Base-by-base conservation (phyloP, 2,329 filamentous ascomycete genomes). In the Fusarium subtropicale region DNA sequence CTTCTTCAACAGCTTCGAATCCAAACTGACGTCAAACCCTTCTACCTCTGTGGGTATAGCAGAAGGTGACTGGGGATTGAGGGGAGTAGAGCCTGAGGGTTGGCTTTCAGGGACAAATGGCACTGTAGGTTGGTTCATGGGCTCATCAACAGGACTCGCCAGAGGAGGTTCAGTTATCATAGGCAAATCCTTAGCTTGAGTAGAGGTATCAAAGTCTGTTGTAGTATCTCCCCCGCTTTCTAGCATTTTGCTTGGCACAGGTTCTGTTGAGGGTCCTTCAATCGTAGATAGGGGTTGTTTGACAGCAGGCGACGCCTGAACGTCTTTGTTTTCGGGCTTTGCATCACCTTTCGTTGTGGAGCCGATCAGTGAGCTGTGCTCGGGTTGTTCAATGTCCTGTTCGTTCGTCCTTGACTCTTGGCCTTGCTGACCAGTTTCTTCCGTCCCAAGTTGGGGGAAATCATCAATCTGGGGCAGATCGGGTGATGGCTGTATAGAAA, bases 1-100 rank as follows among this genome's bases (percentile, higher is more conserved):
- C 57, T 80, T 78, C 60, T 76, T 79, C 20, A 71, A 71, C 60
- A 73, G 75, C 60, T 77, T 76, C 7, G 64, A 44, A 18, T 65
- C 20, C 24, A 31, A 51, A 15, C 28, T 28, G n/a, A 20, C 38
- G 3, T 33, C 38, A 22, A 26, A 5, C 12, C n/a, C 31, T 39
- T 48, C 42, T 55, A 18, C 36, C 18, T 39, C 28, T 55, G 39
- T 41, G 10, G 41, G 31, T 15, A 31, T 30, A 15, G 24, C 38
- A 33, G 26, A 33, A 38, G 18, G 34, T 26, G 55, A 33, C 16
- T 34, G 33, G 30, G 11, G 22, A 34, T 42, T 31, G 28, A 44
- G 15, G 13, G 44, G 18, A 22, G 18, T 16, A 22, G 38, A 22
- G 22, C 13, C 15, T 7, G 15, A n/a, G n/a, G 34, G 7, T 41